Base-by-base conservation (phyloP, 169 alveolate genomes). In the Cryptosporidium ryanae region DNA sequence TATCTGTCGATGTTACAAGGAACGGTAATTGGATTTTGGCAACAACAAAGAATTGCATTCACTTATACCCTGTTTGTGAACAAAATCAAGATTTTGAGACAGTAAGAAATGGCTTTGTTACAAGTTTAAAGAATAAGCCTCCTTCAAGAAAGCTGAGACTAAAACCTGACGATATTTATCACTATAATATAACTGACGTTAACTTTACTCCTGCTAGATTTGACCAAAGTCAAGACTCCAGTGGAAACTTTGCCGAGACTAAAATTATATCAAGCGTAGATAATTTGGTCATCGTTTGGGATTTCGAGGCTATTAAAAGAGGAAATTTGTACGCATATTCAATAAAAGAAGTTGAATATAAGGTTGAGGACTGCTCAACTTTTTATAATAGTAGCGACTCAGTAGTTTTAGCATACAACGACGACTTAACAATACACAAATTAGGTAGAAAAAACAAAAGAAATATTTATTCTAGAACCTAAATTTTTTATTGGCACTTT, bases 21-120 rank as follows among this genome's bases (percentile, higher is more conserved):
- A 95, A 93, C 71, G 95, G 94, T 5, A 50, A 89, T 25, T 94
- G 95, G 95, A 82, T 94, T n/a, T 66, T 94, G 6, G 91, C 93
- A 1, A 90, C 95, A 43, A 82, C 91, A 76, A 84, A 82, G 59
- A 93, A 90, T 29, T 94, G 93, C 66, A 54, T 94, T 49, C 48
- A 93, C 21, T 81, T 94, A 23, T 66, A 82, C 90, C 84, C 94
- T 82, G 87, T 91, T 91, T 44, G 82, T 32, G 46, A 38, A 55
- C 27, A 63, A 68, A 34, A 68, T 65, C 63, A 90, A 84, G 50
- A 93, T 93, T 55, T 89, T 84, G 59, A 21, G 21, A 59, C 44
- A 0, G 27, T 52, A 21, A 82, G 91, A 71, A 64, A 44, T 84
- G 44, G 90, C 81, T 52, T 87, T 91, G 91, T 91, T 92, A 18